Percentiles rank a stretch among this genome's conserved stretches.
phyloP scores from a whole-genome alignment of 106 monocot species.

The Gastrodia elata region DNA sequence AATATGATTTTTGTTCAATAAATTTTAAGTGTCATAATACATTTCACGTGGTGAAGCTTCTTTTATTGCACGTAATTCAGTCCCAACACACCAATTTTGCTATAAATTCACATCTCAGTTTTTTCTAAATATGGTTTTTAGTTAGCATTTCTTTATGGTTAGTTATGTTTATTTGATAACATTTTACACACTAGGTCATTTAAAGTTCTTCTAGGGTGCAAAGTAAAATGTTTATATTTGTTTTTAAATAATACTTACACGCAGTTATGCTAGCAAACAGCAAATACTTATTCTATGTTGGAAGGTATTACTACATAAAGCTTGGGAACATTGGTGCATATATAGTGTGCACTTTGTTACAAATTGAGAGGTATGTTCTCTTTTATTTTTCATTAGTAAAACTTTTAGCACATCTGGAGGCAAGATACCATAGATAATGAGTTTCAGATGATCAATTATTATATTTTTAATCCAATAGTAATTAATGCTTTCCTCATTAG shows the following conservation, averaged over 20 bases:
- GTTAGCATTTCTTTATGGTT: neutral
- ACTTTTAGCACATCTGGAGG: neutral
- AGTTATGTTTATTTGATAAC: neutral
- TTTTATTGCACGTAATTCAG: neutral
- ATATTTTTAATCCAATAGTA: too few species aligned
- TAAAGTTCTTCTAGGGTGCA: too few species aligned
- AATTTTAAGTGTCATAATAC: neutral
- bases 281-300: too few species aligned
- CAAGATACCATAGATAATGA: too few species aligned
- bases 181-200: too few species aligned
- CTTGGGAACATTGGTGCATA: too few species aligned
- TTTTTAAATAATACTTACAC: too few species aligned
- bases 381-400: slow-evolving; percentile 1
- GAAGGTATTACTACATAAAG: too few species aligned
- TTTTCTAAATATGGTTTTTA: neutral
- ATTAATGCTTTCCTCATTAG: too few species aligned
- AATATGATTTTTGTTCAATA: neutral
- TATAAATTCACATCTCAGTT: neutral
- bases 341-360: neutral
- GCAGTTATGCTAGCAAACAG: too few species aligned
- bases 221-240: too few species aligned
- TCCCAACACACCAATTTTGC: neutral
- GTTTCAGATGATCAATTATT: too few species aligned
- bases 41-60: neutral
- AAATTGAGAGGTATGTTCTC: neutral